Conservation (phyloP, 1,284 basidiomycete species). For the Lentinula novae-zelandiae region DNA sequence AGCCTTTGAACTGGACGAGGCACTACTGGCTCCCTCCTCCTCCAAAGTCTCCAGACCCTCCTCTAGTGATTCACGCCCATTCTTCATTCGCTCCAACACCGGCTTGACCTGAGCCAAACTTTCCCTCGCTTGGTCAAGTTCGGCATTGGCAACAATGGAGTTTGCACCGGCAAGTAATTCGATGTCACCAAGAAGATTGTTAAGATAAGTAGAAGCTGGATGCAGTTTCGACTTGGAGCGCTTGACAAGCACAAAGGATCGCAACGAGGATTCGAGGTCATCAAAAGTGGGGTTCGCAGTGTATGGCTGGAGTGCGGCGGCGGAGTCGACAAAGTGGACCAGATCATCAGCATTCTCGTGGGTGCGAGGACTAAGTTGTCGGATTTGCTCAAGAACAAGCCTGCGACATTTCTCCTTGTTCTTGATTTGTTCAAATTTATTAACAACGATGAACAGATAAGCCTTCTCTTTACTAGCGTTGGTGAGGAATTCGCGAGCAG, state of each 20-base stretch:
- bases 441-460: conserved; percentile 97
- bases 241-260: conserved; percentile 95
- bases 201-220: conserved; percentile 92
- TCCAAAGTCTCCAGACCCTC: conserved; percentile 78
- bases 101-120: conserved; percentile 77
- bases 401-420: conserved; percentile 94
- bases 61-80: conserved; percentile 72
- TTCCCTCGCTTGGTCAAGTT: conserved; percentile 72
- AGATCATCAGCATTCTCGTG: conserved; percentile 91
- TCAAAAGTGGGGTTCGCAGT: conserved; percentile 75
- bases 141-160: conserved; percentile 77
- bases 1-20: conserved; percentile 53
- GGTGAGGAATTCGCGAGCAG: conserved; percentile 92
- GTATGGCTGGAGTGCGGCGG: conserved; percentile 59
- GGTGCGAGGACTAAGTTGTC: conserved; percentile 86
- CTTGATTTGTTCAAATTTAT: conserved; percentile 95
- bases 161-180: conserved; percentile 88
- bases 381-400: conserved; percentile 92
- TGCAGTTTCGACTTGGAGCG: conserved; percentile 94
- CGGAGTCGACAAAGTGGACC: conserved; percentile 98
- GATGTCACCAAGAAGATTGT: conserved; percentile 86
- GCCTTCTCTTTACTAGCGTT: conserved; percentile 97
- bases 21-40: conserved; percentile 65
- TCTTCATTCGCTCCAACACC: conserved; percentile 84
- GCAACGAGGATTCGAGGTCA: conserved; percentile 87